Conservation (phyloP, 2,329 filamentous ascomycete species). For the Plenodomus biglobosus region DNA sequence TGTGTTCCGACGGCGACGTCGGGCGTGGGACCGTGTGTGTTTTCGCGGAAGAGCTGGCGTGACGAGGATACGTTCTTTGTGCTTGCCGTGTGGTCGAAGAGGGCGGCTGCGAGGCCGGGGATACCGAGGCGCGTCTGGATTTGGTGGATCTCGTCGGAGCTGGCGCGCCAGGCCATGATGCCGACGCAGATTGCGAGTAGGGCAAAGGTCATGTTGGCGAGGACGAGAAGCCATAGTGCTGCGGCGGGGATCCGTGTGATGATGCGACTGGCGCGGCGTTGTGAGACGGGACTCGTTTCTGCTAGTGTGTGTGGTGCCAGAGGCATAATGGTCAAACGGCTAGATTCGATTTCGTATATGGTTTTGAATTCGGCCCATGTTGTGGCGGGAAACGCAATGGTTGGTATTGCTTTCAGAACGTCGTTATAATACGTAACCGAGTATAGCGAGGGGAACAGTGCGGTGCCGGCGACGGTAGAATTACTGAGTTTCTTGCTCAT, state of each 20-base stretch:
- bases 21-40: neutral
- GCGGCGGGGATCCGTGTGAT: neutral
- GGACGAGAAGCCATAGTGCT: neutral
- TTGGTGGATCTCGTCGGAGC: neutral
- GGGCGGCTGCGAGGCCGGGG: neutral
- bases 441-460: neutral
- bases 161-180: neutral
- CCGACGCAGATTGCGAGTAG: neutral
- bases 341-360: too few relatives aligned
- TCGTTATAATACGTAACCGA: neutral
- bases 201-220: neutral
- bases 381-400: too few relatives aligned
- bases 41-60: neutral
- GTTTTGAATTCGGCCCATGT: too few relatives aligned
- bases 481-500: neutral
- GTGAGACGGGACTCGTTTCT: too few relatives aligned
- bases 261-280: neutral
- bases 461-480: neutral
- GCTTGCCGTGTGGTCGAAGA: neutral
- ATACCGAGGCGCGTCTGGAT: neutral
- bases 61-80: neutral
- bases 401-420: too few relatives aligned
- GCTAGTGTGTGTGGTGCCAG: too few relatives aligned
- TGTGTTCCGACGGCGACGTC: too few relatives aligned
- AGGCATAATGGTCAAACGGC: too few relatives aligned